Conservation (phyloP, 1,139 yeast species). For the Scheffersomyces parashehatae region DNA sequence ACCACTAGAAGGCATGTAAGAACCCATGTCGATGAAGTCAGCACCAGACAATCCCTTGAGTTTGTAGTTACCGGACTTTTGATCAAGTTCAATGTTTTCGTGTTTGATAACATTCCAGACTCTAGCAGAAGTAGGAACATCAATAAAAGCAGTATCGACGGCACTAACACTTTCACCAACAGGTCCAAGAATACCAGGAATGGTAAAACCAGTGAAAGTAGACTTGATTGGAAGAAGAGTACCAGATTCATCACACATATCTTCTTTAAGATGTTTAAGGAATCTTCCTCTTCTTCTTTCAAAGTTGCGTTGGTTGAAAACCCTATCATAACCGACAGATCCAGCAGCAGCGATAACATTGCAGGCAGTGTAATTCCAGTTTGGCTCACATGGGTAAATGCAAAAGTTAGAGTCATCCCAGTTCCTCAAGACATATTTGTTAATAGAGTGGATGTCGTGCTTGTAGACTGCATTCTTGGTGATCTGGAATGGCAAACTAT, state of each 20-base stretch:
- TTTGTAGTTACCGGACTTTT: conserved; percentile 4
- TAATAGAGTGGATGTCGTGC: conserved; percentile 6
- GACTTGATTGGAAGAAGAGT: conserved; percentile 6
- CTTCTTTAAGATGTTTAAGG: conserved; percentile 6
- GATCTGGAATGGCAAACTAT: conserved; percentile 2
- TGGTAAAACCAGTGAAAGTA: conserved; percentile 7
- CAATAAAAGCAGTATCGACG: conserved; percentile 4
- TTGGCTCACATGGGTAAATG: conserved; percentile 1
- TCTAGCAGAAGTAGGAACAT: conserved; percentile 1
- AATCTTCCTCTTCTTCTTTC: conserved; percentile 3
- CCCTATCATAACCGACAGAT: conserved; percentile 4
- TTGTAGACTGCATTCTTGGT: conserved; percentile 4
- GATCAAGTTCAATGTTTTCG: conserved; percentile 1
- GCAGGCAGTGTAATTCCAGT: conserved; percentile 7
- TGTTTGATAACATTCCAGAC: conserved; percentile 1
- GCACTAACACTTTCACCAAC: conserved; percentile 5
- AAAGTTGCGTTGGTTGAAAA: conserved; percentile 6
- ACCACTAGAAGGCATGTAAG: conserved; percentile 4
- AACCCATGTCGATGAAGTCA: conserved; percentile 6
- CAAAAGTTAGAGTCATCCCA: conserved; percentile 4
- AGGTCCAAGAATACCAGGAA: conserved; percentile 7
- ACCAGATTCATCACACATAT: conserved; percentile 6
- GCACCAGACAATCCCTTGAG: conserved; percentile 5
- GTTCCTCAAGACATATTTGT: conserved; percentile 5
- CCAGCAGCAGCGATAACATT: conserved; percentile 6